A percentile compares a stretch with the other conserved stretches of the same genome.
phyloP scores from a whole-genome alignment of 2,329 filamentous ascomycete genomes.

The Xylariaceae sp. region DNA sequence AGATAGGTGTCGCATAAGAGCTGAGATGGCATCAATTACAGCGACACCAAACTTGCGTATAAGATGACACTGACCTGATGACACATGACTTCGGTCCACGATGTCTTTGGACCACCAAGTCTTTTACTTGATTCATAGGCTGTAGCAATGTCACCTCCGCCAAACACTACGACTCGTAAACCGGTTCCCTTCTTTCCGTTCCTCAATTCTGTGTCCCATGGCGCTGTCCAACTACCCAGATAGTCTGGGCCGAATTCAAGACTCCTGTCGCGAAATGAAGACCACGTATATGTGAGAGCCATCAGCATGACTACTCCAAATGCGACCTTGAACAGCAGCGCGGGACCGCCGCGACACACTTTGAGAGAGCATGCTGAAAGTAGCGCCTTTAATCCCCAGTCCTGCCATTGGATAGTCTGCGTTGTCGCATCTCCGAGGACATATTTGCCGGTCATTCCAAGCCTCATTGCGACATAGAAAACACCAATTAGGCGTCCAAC shows the following conservation, averaged over 20 bases:
- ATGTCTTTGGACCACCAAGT: conserved; percentile 7
- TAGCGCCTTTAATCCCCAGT: conserved; percentile 9
- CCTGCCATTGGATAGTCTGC: neutral
- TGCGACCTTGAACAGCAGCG: conserved; percentile 18
- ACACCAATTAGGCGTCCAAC: no score
- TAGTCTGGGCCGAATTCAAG: neutral
- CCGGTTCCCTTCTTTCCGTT: conserved; percentile 23
- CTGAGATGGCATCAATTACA: conserved; percentile 30
- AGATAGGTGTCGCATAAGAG: conserved; percentile 43
- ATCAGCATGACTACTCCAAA: conserved; percentile 16
- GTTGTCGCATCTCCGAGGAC: no score
- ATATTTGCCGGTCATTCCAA: no score
- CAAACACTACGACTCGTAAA: conserved; percentile 50
- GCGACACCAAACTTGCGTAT: neutral
- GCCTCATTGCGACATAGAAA: no score
- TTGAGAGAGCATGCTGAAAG: conserved; percentile 13
- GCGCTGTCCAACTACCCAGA: conserved; percentile 9
- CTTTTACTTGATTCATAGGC: conserved; percentile 24
- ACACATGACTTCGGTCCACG: conserved; percentile 49
- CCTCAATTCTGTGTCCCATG: neutral
- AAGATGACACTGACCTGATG: conserved; percentile 36
- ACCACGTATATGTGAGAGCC: conserved; percentile 15
- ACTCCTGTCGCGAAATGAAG: neutral
- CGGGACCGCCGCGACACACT: conserved; percentile 17
- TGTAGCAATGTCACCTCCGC: conserved; percentile 45